These are phyloP conservation scores for Tricholoma furcatifolium DNA, from an alignment of 768 basidiomycete genomes.

Conservation along the genomic window DNA sequence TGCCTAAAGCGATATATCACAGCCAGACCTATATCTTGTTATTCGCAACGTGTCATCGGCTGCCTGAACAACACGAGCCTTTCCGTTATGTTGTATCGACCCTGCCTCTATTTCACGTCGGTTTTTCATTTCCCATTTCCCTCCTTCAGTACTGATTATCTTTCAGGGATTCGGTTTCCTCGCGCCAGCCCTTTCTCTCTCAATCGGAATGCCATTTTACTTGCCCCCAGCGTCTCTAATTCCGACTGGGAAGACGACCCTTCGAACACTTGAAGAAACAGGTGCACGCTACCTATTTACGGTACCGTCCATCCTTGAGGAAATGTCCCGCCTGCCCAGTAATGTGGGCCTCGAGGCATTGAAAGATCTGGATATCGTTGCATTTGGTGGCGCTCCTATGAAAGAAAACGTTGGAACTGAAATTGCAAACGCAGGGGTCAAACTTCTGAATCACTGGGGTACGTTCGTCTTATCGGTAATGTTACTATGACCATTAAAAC, in stretches of 20 bases:
- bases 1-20: constrained; percentile 45
- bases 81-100: constrained; percentile 34
- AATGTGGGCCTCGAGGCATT: constrained; percentile 28
- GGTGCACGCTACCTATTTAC: constrained; percentile 33
- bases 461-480: constrained; percentile 2
- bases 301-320: constrained; percentile 40
- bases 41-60: constrained; percentile 33
- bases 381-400: constrained; percentile 38
- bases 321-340: constrained; percentile 26
- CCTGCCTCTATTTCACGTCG: constrained; percentile 37
- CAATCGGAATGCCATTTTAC: constrained; percentile 37
- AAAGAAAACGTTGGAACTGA: constrained; percentile 31
- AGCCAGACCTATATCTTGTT: constrained; percentile 31
- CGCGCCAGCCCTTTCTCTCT: constrained; percentile 32
- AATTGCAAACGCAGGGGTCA: constrained; percentile 30
- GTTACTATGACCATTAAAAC: not conserved
- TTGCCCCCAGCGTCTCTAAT: constrained; percentile 32
- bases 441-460: constrained; percentile 42
- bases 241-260: constrained; percentile 32
- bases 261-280: constrained; percentile 21
- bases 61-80: constrained; percentile 28
- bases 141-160: not conserved
- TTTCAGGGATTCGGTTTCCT: constrained; percentile 36
- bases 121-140: constrained; percentile 7
- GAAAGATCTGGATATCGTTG: constrained; percentile 31